These are phyloP conservation scores for Escovopsis weberi DNA, from an alignment of 2,329 filamentous ascomycete genomes.

Conservation along the genomic window DNA sequence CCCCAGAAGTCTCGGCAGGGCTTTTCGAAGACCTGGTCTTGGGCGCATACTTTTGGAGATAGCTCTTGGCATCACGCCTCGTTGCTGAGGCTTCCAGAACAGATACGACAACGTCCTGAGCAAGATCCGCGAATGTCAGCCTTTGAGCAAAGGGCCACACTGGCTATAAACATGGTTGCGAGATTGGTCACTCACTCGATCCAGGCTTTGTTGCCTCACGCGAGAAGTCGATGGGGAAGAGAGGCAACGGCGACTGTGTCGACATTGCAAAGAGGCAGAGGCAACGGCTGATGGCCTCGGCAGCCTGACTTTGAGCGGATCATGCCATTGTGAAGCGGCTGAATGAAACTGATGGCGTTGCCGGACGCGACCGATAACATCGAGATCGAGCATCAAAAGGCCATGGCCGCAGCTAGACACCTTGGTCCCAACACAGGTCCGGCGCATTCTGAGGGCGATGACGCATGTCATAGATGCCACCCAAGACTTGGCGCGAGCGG, in stretches of 20 bases:
- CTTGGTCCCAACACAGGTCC: constrained; percentile 25
- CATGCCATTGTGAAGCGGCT: not conserved
- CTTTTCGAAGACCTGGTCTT: constrained; percentile 11
- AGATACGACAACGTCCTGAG: constrained; percentile 70
- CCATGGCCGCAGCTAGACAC: constrained; percentile 15
- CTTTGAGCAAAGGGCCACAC: not conserved
- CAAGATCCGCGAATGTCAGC: not conserved
- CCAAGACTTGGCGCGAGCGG: not conserved
- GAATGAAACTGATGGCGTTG: not conserved
- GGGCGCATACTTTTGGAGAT: constrained; percentile 64
- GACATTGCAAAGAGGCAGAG: not conserved
- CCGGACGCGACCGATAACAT: no score
- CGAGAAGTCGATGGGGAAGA: constrained; percentile 16
- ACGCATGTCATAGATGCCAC: constrained; percentile 3
- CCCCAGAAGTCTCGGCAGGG: constrained; percentile 22
- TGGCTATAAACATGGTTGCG: not conserved
- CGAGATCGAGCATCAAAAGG: not conserved
- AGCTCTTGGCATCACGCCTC: constrained; percentile 82
- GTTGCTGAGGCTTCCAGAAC: constrained; percentile 81
- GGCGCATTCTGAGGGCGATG: constrained; percentile 22
- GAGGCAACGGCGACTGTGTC: constrained; percentile 12
- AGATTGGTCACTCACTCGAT: constrained; percentile 13
- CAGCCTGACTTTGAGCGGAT: not conserved
- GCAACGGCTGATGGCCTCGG: not conserved
- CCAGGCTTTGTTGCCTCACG: constrained; percentile 18